These are phyloP conservation scores for Cercophora newfieldiana DNA, from an alignment of 495 filamentous ascomycete species.

Conservation along the genomic window DNA sequence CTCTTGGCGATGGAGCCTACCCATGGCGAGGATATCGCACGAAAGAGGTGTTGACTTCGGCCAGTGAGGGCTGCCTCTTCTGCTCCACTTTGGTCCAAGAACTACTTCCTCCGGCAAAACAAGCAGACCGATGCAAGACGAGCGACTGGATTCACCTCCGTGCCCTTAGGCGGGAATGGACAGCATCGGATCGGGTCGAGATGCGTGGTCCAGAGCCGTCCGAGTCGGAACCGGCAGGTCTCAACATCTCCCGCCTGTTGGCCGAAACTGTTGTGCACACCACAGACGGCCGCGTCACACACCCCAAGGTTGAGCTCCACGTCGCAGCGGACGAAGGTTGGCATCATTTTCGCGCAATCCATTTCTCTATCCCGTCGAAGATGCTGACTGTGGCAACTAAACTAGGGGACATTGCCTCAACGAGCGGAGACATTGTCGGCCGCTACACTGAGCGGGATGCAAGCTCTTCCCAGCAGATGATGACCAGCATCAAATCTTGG, in stretches of 20 bases:
- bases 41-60: background rate
- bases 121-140: background rate
- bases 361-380: background rate
- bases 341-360: background rate
- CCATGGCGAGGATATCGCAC: slow-evolving; percentile 1
- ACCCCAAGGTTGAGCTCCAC: background rate
- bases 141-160: slow-evolving; percentile 3
- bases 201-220: background rate
- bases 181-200: background rate
- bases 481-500: background rate
- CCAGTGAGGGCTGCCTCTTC: background rate
- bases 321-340: background rate
- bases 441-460: background rate
- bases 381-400: background rate
- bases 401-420: background rate
- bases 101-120: background rate
- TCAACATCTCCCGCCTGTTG: background rate
- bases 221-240: background rate
- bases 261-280: background rate
- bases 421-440: background rate
- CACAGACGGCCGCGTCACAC: background rate
- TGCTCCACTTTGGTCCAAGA: background rate
- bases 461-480: background rate
- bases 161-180: background rate
- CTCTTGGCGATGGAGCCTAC: background rate